Percentiles rank a stretch among this genome's conserved stretches.
phyloP scores from a whole-genome alignment of 768 basidiomycete genomes.

The Kwoniella mangroviensis region DNA sequence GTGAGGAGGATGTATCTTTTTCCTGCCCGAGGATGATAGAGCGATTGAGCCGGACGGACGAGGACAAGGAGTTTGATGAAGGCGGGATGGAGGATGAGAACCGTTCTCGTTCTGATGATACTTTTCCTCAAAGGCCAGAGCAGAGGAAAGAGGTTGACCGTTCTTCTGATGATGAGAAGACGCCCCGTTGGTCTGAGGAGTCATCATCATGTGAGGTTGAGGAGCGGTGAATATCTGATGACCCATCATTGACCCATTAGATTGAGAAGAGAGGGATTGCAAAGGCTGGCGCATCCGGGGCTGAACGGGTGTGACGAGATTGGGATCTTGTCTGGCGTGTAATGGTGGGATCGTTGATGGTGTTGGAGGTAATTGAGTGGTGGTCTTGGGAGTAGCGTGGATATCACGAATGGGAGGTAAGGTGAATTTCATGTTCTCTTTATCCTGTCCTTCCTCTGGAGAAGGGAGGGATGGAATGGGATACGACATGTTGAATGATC shows the following conservation, averaged over 20 bases:
- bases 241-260: neutral
- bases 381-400: conserved; percentile 25
- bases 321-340: conserved; percentile 19
- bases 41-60: conserved; percentile 8
- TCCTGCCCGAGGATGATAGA: conserved; percentile 9
- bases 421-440: conserved; percentile 22
- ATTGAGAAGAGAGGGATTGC: conserved; percentile 1
- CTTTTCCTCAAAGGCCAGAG: neutral
- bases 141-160: neutral
- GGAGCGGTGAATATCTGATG: conserved; percentile 3
- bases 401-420: conserved; percentile 22
- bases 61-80: conserved; percentile 25
- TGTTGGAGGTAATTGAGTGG: conserved; percentile 18
- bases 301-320: conserved; percentile 25
- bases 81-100: conserved; percentile 4
- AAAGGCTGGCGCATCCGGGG: conserved; percentile 24
- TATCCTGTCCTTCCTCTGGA: conserved; percentile 11
- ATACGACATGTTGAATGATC: conserved; percentile 11
- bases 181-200: conserved; percentile 12
- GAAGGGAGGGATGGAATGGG: conserved; percentile 2
- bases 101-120: neutral
- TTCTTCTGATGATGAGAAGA: neutral
- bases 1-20: conserved; percentile 8
- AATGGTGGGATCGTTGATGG: conserved; percentile 16
- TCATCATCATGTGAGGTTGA: conserved; percentile 10